These are phyloP conservation scores for Xanthoceras sorbifolium DNA, from an alignment of 345 rosid species.

Conservation along the genomic window DNA sequence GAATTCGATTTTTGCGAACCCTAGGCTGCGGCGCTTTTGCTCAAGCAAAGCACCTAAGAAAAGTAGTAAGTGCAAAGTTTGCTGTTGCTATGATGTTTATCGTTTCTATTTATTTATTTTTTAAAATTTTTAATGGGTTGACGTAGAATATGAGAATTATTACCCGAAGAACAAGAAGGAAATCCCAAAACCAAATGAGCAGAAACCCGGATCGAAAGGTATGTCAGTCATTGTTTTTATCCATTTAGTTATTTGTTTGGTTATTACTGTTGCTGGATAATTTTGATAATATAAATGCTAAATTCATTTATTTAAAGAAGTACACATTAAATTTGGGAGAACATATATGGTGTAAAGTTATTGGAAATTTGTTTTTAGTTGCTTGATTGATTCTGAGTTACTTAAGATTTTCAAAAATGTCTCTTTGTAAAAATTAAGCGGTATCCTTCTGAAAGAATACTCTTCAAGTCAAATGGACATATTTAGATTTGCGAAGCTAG, in stretches of 20 bases:
- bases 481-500: neutral
- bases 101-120: neutral
- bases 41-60: constrained; percentile 37
- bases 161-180: constrained; percentile 45
- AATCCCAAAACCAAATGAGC: constrained; percentile 33
- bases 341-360: neutral
- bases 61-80: constrained; percentile 34
- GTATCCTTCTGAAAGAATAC: neutral
- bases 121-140: neutral
- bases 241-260: neutral
- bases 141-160: constrained; percentile 44
- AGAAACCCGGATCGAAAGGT: constrained; percentile 42
- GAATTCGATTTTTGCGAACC: constrained; percentile 36
- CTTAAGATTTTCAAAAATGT: neutral
- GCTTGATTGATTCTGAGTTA: neutral
- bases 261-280: neutral
- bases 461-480: neutral
- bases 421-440: neutral
- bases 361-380: neutral
- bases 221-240: neutral
- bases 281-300: neutral
- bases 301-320: neutral
- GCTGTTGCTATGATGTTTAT: neutral
- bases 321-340: neutral
- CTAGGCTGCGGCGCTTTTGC: constrained; percentile 36